Base-by-base conservation (phyloP, 345 rosid genomes). In the Citrus reticulata region DNA sequence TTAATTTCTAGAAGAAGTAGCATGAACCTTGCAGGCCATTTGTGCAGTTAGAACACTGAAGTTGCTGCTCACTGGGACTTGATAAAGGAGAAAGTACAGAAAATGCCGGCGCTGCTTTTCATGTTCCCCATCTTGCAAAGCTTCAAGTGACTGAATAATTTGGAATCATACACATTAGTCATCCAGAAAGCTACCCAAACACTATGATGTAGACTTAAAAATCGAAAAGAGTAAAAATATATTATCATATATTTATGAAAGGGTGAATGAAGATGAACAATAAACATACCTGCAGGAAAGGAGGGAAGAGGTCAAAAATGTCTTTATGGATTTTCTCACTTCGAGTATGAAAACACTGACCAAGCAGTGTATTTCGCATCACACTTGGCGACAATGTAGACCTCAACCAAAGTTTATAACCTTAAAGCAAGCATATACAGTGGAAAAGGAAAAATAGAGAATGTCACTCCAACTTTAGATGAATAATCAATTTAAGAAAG, bases 331-430 rank as follows among this genome's bases (percentile, higher is more conserved):
- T 91, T 87, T 94, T 94, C 90, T 96, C 99, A 75, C 81, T 87
- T 84, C 85, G 88, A 65, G 97, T 92, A 78, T 96, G 99, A 85
- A 96, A 96, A 93, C 98, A 96, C 74, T 96, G 99, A 82, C 99
- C 98, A 87, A 96, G 76, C 74, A 96, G 84, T 42, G 99, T 94
- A 84, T 95, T 94, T 75, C 97, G 92, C 99, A 96, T 90, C 85
- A 92, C 97, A 82, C 97, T 91, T 67, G 98, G 97, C 81, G 99
- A 94, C 84, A 96, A 81, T 24, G 97, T 91, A 85, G 99, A 86
- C 84, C 98, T 89, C 83, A 96, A 83, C 99, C 99, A 96, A 76
- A 96, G 93, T 91, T 94, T 96, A 85, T 93, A 94, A 85, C 99
- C 99, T 96, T 81, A 75, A 81, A 80, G 72, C 73, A 79, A 79